Evolutionary conservation across 768 basidiomycete species (phyloP).

Genomic region (Tricholoma flavovirens): DNA sequence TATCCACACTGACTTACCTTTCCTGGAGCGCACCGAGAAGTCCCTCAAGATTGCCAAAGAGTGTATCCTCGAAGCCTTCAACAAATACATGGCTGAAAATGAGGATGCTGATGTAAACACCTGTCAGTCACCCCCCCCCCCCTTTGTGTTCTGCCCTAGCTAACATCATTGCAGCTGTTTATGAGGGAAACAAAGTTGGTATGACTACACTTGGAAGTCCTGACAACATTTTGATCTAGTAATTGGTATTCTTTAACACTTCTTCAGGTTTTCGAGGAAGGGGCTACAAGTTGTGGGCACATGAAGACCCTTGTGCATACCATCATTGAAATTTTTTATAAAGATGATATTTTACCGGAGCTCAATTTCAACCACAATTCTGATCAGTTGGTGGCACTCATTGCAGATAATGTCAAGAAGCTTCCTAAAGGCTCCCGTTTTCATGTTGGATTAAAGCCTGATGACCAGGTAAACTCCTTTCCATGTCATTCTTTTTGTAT

Average conservation of each 20-base stretch:
- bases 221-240: too few species aligned
- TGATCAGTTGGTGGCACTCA: too few species aligned
- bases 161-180: background rate
- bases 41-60: background rate
- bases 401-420: background rate
- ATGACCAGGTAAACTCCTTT: background rate
- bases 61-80: too few species aligned
- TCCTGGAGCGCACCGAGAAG: background rate
- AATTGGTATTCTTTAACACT: too few species aligned
- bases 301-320: background rate
- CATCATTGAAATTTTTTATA: background rate
- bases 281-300: too few species aligned
- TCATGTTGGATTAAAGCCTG: background rate
- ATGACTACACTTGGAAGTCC: too few species aligned
- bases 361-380: too few species aligned
- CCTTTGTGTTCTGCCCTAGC: background rate
- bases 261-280: too few species aligned
- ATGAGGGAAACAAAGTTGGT: background rate
- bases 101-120: too few species aligned
- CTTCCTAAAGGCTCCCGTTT: too few species aligned
- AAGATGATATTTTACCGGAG: background rate
- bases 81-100: too few species aligned
- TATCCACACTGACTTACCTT: background rate
- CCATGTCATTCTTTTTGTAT: too few species aligned
- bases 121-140: background rate